Conservation (phyloP, 1,284 basidiomycete genomes). For the Thelephora terrestris region DNA sequence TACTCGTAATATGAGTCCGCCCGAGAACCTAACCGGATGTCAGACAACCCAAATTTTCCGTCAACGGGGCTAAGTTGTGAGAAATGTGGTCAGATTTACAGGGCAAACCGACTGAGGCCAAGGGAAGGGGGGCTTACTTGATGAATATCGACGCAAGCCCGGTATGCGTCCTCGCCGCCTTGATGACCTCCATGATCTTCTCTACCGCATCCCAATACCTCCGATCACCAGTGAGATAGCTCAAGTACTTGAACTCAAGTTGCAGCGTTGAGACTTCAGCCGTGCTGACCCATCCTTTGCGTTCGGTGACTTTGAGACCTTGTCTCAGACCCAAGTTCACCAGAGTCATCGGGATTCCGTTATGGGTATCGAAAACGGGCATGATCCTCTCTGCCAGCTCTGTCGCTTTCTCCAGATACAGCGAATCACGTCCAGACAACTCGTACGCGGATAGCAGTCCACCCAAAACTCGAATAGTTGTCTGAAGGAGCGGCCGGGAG, state of each 20-base stretch:
- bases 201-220: slow-evolving; percentile 81
- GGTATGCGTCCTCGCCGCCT: slow-evolving; percentile 48
- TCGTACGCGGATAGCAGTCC: slow-evolving; percentile 81
- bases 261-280: slow-evolving; percentile 82
- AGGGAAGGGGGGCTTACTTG: slow-evolving; percentile 35
- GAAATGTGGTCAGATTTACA: slow-evolving; percentile 3
- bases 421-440: slow-evolving; percentile 48
- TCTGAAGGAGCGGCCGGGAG: slow-evolving; percentile 27
- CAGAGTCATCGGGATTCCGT: slow-evolving; percentile 74
- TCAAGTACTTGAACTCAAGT: slow-evolving; percentile 88
- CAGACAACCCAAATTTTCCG: slow-evolving; percentile 64
- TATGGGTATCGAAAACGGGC: slow-evolving; percentile 75
- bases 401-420: slow-evolving; percentile 68
- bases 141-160: slow-evolving; percentile 83
- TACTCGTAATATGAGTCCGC: slow-evolving; percentile 97
- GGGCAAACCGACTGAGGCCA: background rate
- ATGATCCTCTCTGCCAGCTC: slow-evolving; percentile 82
- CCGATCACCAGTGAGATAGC: slow-evolving; percentile 65
- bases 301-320: slow-evolving; percentile 60
- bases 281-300: slow-evolving; percentile 62
- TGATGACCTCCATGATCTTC: slow-evolving; percentile 65
- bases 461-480: slow-evolving; percentile 74
- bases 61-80: slow-evolving; percentile 38
- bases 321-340: slow-evolving; percentile 63
- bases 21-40: slow-evolving; percentile 84